Evolutionary conservation across 345 rosid genomes (phyloP).

Genomic region (Salix udensis): DNA sequence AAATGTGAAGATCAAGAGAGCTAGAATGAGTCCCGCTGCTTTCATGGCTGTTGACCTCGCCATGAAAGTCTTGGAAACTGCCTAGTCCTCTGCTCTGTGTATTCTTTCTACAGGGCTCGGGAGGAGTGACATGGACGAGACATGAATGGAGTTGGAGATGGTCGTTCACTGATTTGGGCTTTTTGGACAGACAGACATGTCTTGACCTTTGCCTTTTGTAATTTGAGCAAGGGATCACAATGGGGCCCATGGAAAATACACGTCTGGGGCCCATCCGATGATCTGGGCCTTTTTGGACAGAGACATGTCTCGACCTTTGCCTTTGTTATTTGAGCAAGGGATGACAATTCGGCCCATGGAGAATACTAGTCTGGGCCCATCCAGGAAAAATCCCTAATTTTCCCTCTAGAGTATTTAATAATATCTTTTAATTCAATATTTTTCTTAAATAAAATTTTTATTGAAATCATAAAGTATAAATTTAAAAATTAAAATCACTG

Average conservation of each 20-base stretch:
- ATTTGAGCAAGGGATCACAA: not conserved
- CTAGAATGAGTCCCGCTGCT: conserved; percentile 27
- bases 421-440: not conserved
- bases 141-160: not conserved
- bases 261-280: not conserved
- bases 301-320: not conserved
- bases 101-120: too few relatives aligned
- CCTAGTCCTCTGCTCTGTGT: not conserved
- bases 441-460: not conserved
- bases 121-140: not conserved
- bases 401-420: not conserved
- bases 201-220: not conserved
- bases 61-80: not conserved
- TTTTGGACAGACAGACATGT: not conserved
- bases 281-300: not conserved
- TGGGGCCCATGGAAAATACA: not conserved
- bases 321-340: not conserved
- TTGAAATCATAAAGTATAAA: not conserved
- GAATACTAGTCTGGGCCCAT: not conserved
- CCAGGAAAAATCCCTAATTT: not conserved
- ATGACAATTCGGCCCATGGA: not conserved
- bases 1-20: conserved; percentile 32
- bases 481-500: not conserved
- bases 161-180: not conserved
- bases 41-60: conserved; percentile 36